Evolutionary conservation across 129 eudicot species (phyloP).

Genomic region (Artemisia argyi): DNA sequence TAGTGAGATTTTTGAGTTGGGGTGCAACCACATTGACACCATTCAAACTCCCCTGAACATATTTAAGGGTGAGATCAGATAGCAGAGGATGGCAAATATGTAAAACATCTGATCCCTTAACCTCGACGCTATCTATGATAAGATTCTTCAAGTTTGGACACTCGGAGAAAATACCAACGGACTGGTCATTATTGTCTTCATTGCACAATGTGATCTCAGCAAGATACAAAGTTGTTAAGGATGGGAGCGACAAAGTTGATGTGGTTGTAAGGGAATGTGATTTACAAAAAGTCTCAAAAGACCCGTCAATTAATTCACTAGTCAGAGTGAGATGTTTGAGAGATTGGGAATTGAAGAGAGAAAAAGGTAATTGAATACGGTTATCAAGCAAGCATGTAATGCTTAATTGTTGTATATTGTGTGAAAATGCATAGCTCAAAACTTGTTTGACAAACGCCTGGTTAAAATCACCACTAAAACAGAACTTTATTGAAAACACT

Average conservation of each 20-base stretch:
- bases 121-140: background rate
- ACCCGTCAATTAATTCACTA: background rate
- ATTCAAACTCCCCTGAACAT: background rate
- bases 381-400: background rate
- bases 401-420: background rate
- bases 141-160: background rate
- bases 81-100: background rate
- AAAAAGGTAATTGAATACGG: background rate
- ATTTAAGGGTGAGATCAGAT: background rate
- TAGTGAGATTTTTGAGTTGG: background rate
- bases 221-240: background rate
- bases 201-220: background rate
- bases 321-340: background rate
- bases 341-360: background rate
- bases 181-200: background rate
- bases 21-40: constrained; percentile 2
- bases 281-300: no score
- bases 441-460: background rate
- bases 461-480: background rate
- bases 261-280: background rate
- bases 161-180: background rate
- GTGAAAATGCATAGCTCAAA: background rate
- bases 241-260: background rate
- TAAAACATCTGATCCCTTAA: background rate
- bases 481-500: background rate